phyloP scores from a whole-genome alignment of 306 rosid species.

The Chamaecrista fasciculata region DNA sequence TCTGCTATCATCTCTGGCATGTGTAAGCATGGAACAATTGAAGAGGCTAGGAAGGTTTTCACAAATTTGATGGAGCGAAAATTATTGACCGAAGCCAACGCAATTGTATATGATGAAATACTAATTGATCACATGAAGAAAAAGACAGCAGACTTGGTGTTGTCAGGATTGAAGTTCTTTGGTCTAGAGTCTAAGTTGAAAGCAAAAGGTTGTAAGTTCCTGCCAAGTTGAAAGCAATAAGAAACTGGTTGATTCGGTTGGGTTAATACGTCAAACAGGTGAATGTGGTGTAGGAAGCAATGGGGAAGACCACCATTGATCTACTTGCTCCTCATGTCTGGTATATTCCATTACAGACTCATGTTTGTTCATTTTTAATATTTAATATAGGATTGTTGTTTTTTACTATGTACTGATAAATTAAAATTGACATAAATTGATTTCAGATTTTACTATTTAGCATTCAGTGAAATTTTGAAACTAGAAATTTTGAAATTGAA shows the following conservation, averaged over 20 bases:
- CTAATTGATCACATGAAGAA: constrained; percentile 80
- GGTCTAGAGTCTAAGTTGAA: constrained; percentile 77
- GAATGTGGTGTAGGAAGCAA: constrained; percentile 1
- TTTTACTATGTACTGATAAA: no score
- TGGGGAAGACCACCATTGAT: constrained; percentile 2
- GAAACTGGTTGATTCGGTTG: no score
- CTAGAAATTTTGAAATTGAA: no score
- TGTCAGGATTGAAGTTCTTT: constrained; percentile 75
- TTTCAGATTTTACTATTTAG: no score
- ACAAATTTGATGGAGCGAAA: constrained; percentile 50
- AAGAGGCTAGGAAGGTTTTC: constrained; percentile 82
- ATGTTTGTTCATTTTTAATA: no score
- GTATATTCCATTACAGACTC: no score
- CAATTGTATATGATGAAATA: constrained; percentile 67
- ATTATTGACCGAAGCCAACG: constrained; percentile 61
- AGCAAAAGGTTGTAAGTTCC: constrained; percentile 58
- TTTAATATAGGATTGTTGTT: no score
- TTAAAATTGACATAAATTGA: no score
- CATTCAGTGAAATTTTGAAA: no score
- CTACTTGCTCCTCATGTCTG: neutral
- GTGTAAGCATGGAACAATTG: constrained; percentile 71
- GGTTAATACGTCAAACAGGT: neutral
- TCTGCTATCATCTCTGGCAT: constrained; percentile 73
- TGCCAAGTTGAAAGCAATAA: constrained; percentile 45
- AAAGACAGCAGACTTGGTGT: constrained; percentile 75